phyloP scores from a whole-genome alignment of 2,329 filamentous ascomycete genomes.

The Colletotrichum caudatum region DNA sequence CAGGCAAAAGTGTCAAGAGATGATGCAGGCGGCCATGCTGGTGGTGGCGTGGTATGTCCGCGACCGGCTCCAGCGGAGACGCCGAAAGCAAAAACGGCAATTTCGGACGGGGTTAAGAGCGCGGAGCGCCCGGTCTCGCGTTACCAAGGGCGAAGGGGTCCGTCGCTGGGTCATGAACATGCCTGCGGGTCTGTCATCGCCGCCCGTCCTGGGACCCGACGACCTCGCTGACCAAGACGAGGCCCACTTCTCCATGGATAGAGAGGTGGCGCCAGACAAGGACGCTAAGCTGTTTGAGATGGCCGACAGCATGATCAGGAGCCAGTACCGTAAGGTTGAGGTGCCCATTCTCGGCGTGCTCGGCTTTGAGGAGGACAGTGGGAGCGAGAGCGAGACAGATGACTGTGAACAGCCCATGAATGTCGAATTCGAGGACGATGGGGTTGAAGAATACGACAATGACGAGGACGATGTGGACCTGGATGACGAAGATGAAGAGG shows the following conservation, averaged over 20 bases:
- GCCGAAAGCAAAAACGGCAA: constrained; percentile 55
- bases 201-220: constrained; percentile 46
- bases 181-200: constrained; percentile 51
- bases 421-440: constrained; percentile 47
- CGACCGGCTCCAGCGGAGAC: constrained; percentile 59
- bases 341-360: constrained; percentile 60
- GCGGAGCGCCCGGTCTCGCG: constrained; percentile 50
- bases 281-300: constrained; percentile 58
- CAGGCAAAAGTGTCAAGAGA: constrained; percentile 61
- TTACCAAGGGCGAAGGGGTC: constrained; percentile 56
- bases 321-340: constrained; percentile 59
- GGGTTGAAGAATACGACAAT: constrained; percentile 45
- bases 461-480: constrained; percentile 44
- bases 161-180: constrained; percentile 58
- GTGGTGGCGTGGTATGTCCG: constrained; percentile 64
- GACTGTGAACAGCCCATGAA: constrained; percentile 45
- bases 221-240: constrained; percentile 54
- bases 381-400: constrained; percentile 48
- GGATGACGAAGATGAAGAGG: constrained; percentile 41
- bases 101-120: constrained; percentile 56
- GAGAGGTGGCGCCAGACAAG: constrained; percentile 54
- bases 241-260: constrained; percentile 56
- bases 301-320: constrained; percentile 62
- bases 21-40: constrained; percentile 62
- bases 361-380: constrained; percentile 59